Conservation (phyloP, 768 basidiomycete species). For the Chiua virens region DNA sequence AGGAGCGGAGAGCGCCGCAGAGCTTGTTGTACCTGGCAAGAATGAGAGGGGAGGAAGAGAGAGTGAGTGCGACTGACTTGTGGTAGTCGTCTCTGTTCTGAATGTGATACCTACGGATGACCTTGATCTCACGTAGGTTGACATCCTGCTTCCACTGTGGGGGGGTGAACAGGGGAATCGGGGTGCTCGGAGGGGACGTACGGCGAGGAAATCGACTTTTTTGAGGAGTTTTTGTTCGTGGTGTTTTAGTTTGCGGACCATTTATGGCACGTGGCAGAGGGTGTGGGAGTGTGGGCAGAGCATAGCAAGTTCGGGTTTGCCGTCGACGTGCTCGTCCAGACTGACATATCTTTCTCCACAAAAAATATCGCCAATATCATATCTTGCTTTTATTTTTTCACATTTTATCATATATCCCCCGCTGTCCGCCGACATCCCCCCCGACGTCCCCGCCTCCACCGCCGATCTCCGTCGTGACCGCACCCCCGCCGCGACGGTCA, state of each 20-base stretch:
- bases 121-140: constrained; percentile 84
- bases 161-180: constrained; percentile 1
- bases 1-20: constrained; percentile 80
- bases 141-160: constrained; percentile 95
- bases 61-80: constrained; percentile 48
- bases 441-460: background rate
- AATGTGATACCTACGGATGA: constrained; percentile 94
- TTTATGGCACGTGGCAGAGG: constrained; percentile 37
- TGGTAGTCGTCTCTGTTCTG: constrained; percentile 94
- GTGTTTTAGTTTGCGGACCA: constrained; percentile 93
- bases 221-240: constrained; percentile 95
- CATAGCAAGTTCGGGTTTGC: constrained; percentile 25
- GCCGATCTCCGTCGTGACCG: constrained; percentile 21
- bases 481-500: constrained; percentile 6
- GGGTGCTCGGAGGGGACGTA: constrained; percentile 40
- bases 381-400: constrained; percentile 24
- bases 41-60: background rate
- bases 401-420: constrained; percentile 11
- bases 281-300: constrained; percentile 27
- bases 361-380: constrained; percentile 30
- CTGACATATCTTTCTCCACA: constrained; percentile 26
- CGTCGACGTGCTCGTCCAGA: constrained; percentile 30
- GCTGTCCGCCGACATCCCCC: background rate
- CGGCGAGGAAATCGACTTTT: constrained; percentile 96
- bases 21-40: constrained; percentile 85